Evolutionary conservation across 257 asterid species (phyloP), one percentile per base, ranked within the genome.

Genomic region (Thymus mandschuricus): DNA sequence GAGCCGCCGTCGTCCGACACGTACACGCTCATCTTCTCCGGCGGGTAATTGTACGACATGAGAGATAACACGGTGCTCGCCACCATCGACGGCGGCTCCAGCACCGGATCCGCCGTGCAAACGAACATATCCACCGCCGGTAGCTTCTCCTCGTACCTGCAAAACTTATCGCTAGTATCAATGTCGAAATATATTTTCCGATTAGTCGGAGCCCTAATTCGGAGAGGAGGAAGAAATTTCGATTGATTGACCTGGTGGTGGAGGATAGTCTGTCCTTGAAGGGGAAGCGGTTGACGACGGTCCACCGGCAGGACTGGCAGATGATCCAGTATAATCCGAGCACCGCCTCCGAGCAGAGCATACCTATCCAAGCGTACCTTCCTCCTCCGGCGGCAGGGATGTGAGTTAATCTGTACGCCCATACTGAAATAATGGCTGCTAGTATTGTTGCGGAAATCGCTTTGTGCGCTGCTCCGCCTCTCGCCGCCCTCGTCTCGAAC

Each of bases 291-390:
- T 61, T 70, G 48, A 82, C 81, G 35, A 86, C 81, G 46, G 76
- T 55, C 85, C 90, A 86, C 3, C 98, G 89, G 73, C 46, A 81
- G 13, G 95, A 58, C n/a, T 82, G 97, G 29, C 91, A 78, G 46
- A 86, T 8, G n/a, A 88, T 76, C 98, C 98, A 90, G 74, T 88
- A 88, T 3, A 86, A 44, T 30, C 88, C 84, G 28, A 90, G 87
- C 15, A 70, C 28, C 5, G 82, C 0, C 74, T 90, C 97, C 0
- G 97, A 72, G 1, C 79, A 43, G 30, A 85, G 79, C 86, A 88
- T 83, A 4, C 69, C 81, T 15, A 84, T 68, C 97, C 97, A 88
- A n/a, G 75, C 76, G 55, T 33, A 81, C 79, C 86, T 84, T 1
- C 89, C 85, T 3, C 55, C 12, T 41, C 73, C 82, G 1, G 48